Percentiles rank a stretch among this genome's conserved stretches.
phyloP scores from a whole-genome alignment of 768 basidiomycete genomes.

The Phaeotremella fagi region DNA sequence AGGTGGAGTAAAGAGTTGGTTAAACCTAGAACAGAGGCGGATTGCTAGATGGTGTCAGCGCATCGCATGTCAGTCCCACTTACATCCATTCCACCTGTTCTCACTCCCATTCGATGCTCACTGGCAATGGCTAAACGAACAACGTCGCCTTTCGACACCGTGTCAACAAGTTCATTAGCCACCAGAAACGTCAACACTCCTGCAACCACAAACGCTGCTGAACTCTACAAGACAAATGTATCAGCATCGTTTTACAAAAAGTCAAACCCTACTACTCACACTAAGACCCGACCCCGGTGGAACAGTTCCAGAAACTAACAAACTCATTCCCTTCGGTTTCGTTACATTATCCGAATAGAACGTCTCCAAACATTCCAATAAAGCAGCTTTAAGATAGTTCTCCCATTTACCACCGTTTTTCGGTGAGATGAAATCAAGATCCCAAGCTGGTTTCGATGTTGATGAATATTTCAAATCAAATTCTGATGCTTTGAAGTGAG shows the following conservation, averaged over 20 bases:
- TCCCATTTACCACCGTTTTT: constrained; percentile 71
- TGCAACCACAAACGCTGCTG: constrained; percentile 81
- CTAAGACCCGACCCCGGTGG: constrained; percentile 83
- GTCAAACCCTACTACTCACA: constrained; percentile 59
- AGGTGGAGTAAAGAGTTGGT: constrained; percentile 70
- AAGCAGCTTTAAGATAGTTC: constrained; percentile 74
- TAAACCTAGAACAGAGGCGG: constrained; percentile 74
- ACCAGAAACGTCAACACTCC: constrained; percentile 75
- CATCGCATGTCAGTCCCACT: background rate
- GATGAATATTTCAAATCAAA: constrained; percentile 43
- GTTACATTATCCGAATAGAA: constrained; percentile 8
- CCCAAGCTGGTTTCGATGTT: constrained; percentile 56
- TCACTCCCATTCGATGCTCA: constrained; percentile 70
- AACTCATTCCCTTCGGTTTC: constrained; percentile 60
- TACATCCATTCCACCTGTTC: constrained; percentile 60
- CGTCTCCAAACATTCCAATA: constrained; percentile 14
- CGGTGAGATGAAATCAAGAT: constrained; percentile 61
- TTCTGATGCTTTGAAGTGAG: constrained; percentile 6
- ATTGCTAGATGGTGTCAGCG: constrained; percentile 42
- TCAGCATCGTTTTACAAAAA: too few relatives aligned
- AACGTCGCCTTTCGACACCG: constrained; percentile 63
- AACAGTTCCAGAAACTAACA: constrained; percentile 74
- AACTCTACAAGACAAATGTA: constrained; percentile 13
- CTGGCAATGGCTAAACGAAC: constrained; percentile 77
- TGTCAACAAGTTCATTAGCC: constrained; percentile 61